Base-by-base conservation (phyloP, 495 filamentous ascomycete genomes). In the Aeminium ludgeri region DNA sequence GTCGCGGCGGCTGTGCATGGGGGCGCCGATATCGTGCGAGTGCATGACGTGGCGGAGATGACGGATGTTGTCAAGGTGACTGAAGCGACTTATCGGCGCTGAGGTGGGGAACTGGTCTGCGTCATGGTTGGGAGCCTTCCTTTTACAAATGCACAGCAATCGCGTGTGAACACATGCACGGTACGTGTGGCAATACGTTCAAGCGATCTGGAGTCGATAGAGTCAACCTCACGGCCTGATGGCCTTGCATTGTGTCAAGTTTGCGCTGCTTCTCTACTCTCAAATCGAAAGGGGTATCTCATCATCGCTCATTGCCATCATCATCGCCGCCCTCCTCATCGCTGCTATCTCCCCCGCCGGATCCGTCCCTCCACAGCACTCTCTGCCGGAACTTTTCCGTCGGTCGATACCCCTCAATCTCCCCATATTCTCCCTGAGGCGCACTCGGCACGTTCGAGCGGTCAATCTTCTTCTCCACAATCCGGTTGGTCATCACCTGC, bases 21-120 rank as follows among this genome's bases (percentile, higher is more conserved):
- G n/a, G 89, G 89, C 2, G 89, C 86, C 12, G 89, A 96, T 68
- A 75, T 97, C 40, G 81, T 97, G 16, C 66, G 89, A 44, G 89
- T 97, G 19, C 89, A 97, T 69, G 89, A 96, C 69, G 84, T 86
- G 3, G 59, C 64, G 46, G 81, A 92, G 66, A 97, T 95, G 89
- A 69, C 63, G 51, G 71, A 85, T 62, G 87, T 93, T 16, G 73
- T 74, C 3, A 78, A 73, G 55, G 85, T 97, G 71, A 79, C 83
- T 7, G 87, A 94, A 70, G 87, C 85, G 2, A 82, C 96, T 8
- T 63, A 54, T 44, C 46, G 59, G 29, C 48, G 52, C 10, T 52
- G 49, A 52, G n/a, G 15, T 11, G 19, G 4, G 16, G 11, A 1
- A 23, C 10, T 28, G 10, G 8, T 25, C 23, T 4, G 23, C 23